A percentile compares a stretch with the other conserved stretches of the same genome.
These are phyloP conservation scores for Fusarium nygamai DNA, from an alignment of 2,329 filamentous ascomycete species.

Conservation along the genomic window DNA sequence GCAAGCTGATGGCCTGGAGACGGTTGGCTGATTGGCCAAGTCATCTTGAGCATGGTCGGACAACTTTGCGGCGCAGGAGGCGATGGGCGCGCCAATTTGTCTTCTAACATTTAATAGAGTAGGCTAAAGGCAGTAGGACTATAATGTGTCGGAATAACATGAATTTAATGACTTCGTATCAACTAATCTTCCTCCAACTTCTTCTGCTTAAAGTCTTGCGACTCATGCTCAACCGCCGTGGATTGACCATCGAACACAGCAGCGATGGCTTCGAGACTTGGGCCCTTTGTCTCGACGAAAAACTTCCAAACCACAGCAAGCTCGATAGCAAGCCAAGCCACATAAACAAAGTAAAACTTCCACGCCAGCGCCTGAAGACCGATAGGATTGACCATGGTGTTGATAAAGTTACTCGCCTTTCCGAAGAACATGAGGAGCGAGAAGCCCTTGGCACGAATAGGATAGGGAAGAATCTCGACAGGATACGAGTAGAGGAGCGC, in stretches of 20 bases:
- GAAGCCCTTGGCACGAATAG: conserved; percentile 26
- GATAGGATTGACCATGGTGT: conserved; percentile 1
- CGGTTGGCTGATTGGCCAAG: not conserved
- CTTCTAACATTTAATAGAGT: not conserved
- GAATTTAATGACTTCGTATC: not conserved
- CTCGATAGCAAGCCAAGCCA: not conserved
- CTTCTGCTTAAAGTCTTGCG: not conserved
- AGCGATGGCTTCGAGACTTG: not conserved
- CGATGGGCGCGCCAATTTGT: not conserved
- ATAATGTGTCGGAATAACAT: not conserved
- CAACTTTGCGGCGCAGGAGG: not conserved
- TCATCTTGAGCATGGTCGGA: not conserved
- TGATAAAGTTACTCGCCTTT: conserved; percentile 7
- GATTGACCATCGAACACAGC: not conserved
- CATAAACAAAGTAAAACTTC: conserved; percentile 1
- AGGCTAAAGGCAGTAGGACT: no score
- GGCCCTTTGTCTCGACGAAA: not conserved
- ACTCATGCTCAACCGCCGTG: not conserved
- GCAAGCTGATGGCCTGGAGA: not conserved
- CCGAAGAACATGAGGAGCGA: conserved; percentile 30
- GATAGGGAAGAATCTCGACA: conserved; percentile 20
- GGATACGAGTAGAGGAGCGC: conserved; percentile 28
- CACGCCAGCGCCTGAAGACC: not conserved
- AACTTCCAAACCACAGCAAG: not conserved
- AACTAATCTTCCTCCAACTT: not conserved